Evolutionary conservation across 2,329 filamentous ascomycete species (phyloP), one percentile per base, ranked within the genome.

Genomic region (Aspergillus oerlinghausenensis): DNA sequence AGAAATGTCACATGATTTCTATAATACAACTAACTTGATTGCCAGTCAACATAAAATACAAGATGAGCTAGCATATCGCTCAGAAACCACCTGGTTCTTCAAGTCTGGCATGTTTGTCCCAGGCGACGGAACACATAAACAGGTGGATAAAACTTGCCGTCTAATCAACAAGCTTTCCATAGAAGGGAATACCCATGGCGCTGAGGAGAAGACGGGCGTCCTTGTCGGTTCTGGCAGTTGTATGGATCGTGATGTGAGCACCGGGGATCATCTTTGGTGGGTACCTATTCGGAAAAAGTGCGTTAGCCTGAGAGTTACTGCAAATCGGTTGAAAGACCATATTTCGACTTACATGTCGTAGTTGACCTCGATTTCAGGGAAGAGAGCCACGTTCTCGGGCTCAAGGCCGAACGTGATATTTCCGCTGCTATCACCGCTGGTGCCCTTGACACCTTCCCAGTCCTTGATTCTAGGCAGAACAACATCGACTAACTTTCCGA

Each of bases 381-480:
- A 99, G 63, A 90, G 79, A 51, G 88, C 85, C 67, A 96, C 85
- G 64, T 88, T 85, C 57, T 90, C 87, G 4, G 87, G 81, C 14
- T 82, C 82, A 66, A 99, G 80, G 64, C 94, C 94, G 73, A 92
- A 93, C 9, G 82, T 82, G 64, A 99, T 82, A 73, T 97, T 97
- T 40, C 94, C 94, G 60, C 88, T 88, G 69, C 86, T 87, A 73
- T 99, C 94, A 69, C 94, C 94, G 42, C 90, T 90, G 47, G 79
- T 84, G 50, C 85, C 86, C 65, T 84, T 83, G n/a, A 89, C 80
- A 58, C 94, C 94, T 55, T 84, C 85, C 89, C 91, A 99, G 66
- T 99, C 94, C 81, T 97, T 99, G 76, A 99, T 95, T 70, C 87
- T 89, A 42, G 94, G 94, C 71, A 97, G 82, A 5, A 99, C 92